Evolutionary conservation across 352 stramenopile species (phyloP), one percentile per base, ranked within the genome.

Genomic region (Elongisporangium anandrum): DNA sequence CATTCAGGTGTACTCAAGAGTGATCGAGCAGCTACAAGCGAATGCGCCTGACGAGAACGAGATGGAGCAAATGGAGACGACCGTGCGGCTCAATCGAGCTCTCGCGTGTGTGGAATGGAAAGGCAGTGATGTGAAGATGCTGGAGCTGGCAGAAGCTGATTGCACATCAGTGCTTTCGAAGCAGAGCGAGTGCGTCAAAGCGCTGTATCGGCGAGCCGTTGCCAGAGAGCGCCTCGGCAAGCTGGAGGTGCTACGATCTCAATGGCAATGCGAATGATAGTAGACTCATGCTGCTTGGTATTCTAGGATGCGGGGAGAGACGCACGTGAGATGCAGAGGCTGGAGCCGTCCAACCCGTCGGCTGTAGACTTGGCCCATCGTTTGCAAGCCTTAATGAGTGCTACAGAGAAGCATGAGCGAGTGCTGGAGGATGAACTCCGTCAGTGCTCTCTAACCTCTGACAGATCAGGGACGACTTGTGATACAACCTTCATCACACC

Each of bases 161-260:
- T 97, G 93, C 19, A 74, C 68, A 4, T 62, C 65, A 3, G 90
- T 84, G 15, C 64, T 98, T 6, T 17, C 52, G 7, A 72, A 81
- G 23, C 79, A 97, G 16, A n/a, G 63, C 0, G 59, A 51, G 4
- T 90, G 92, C 63, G 75, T 97, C 29, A 98, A 98, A 69, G 93
- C 90, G 0, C 71, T 92, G 6, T 98, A 97, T 60, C 74, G 95
- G 8, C 75, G 91, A 26, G 90, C 90, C 0, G 51, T 94, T 16
- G 88, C 85, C 7, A 68, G 79, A 54, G 77, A 94, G 29, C 81
- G 76, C 23, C 57, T 97, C 45, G 79, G 78, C 15, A 77, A 95
- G 21, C 60, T 72, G 15, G 71, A 72, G 73, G 77, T 88, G 19
- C 19, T 48, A 39, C 20, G 13, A 12, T 53, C 6, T 16, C 16